phyloP scores from a whole-genome alignment of 2,329 filamentous ascomycete genomes.

The Colletotrichum ledebouriae region DNA sequence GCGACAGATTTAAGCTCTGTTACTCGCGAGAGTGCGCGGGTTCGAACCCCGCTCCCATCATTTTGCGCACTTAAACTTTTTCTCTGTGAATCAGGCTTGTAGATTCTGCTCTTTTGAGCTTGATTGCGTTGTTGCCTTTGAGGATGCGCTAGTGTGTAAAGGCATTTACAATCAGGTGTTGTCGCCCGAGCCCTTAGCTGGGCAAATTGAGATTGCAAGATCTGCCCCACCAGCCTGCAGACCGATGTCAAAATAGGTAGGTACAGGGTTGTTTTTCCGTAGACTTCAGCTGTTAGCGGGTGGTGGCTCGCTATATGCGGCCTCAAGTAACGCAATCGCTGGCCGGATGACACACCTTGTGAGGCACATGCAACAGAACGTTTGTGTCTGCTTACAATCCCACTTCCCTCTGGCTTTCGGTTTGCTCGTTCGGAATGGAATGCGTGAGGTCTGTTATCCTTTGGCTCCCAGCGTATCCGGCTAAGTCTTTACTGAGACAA shows the following conservation, averaged over 20 bases:
- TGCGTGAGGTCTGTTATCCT: not conserved
- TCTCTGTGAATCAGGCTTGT: not conserved
- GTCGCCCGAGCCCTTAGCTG: too few relatives aligned
- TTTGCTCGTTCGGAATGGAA: conserved; percentile 15
- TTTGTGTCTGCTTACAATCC: conserved; percentile 22
- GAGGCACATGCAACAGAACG: conserved; percentile 1
- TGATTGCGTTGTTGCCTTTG: not conserved
- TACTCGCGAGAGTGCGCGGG: conserved; percentile 41
- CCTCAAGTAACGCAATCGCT: conserved; percentile 40
- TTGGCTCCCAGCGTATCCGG: conserved; percentile 19
- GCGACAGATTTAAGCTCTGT: conserved; percentile 42
- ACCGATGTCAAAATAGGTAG: too few relatives aligned
- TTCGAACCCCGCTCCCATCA: conserved; percentile 42
- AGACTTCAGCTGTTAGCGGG: conserved; percentile 2
- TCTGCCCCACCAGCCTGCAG: too few relatives aligned
- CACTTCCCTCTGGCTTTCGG: not conserved
- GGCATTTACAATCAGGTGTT: not conserved
- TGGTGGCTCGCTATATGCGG: not conserved
- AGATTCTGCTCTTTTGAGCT: not conserved
- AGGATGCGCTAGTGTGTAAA: not conserved
- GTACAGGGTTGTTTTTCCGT: not conserved
- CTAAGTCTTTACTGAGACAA: not conserved
- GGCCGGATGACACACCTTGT: conserved; percentile 20
- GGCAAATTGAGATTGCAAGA: too few relatives aligned
- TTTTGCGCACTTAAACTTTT: not conserved